Percentiles rank a stretch among this genome's conserved stretches.
Conservation (phyloP, 495 filamentous ascomycete species). For the Hypoxylon rickii region DNA sequence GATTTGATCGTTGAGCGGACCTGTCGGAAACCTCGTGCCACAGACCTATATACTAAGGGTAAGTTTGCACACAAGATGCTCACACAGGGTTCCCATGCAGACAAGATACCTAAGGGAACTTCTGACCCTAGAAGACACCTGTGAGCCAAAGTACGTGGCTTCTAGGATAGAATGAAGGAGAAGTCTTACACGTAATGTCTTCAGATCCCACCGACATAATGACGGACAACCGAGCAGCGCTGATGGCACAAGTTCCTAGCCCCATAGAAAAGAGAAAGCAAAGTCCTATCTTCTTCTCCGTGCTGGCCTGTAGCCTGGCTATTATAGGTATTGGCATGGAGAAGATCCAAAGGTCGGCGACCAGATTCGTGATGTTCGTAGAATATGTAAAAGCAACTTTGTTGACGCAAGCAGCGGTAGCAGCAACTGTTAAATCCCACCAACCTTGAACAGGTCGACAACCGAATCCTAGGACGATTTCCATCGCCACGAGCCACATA, state of each 20-base stretch:
- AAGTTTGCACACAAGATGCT: constrained; percentile 53
- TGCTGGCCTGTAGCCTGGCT: constrained; percentile 36
- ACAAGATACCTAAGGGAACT: constrained; percentile 48
- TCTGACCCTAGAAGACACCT: constrained; percentile 36
- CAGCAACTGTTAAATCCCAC: constrained; percentile 34
- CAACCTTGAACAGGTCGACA: constrained; percentile 44
- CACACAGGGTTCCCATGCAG: constrained; percentile 50
- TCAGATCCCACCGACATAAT: constrained; percentile 45
- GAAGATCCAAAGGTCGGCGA: constrained; percentile 47
- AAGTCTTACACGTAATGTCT: constrained; percentile 47
- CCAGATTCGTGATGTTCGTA: constrained; percentile 45
- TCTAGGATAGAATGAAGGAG: not conserved
- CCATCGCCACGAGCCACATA: constrained; percentile 37
- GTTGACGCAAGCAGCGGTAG: constrained; percentile 39
- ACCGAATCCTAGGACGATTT: constrained; percentile 31
- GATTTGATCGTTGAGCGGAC: constrained; percentile 21
- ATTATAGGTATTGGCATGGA: constrained; percentile 45
- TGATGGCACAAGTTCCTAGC: constrained; percentile 47
- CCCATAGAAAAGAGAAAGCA: constrained; percentile 50
- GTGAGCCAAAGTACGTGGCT: not conserved
- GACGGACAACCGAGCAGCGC: constrained; percentile 44
- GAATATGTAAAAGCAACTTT: constrained; percentile 42
- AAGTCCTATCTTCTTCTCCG: constrained; percentile 42
- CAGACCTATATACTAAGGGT: constrained; percentile 39
- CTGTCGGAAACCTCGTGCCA: constrained; percentile 13